Percentiles rank a stretch among this genome's conserved stretches.
These are phyloP conservation scores for Vararia minispora DNA, from an alignment of 768 basidiomycete genomes.

Conservation along the genomic window DNA sequence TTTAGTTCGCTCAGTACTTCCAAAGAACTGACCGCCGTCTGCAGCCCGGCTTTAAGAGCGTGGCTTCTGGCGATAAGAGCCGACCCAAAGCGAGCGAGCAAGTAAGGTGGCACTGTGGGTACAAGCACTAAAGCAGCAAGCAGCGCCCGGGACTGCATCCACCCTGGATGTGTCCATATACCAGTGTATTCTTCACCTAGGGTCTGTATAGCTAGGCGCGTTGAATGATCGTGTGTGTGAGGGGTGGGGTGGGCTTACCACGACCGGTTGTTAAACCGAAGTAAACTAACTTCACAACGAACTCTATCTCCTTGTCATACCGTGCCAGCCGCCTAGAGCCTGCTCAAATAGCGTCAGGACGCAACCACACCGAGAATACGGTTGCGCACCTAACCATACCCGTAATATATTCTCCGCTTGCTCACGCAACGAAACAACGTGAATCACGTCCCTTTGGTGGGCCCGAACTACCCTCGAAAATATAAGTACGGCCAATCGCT, in stretches of 20 bases:
- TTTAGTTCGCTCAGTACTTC: slow-evolving; percentile 59
- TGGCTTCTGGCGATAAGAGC: slow-evolving; percentile 24
- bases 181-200: slow-evolving; percentile 89
- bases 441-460: slow-evolving; percentile 74
- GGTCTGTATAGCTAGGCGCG: slow-evolving; percentile 54
- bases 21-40: slow-evolving; percentile 35
- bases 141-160: slow-evolving; percentile 32
- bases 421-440: slow-evolving; percentile 63
- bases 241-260: slow-evolving; percentile 31
- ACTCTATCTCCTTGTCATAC: slow-evolving; percentile 75
- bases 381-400: slow-evolving; percentile 58
- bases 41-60: slow-evolving; percentile 21
- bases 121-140: slow-evolving; percentile 53
- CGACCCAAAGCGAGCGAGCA: slow-evolving; percentile 39
- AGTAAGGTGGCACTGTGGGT: slow-evolving; percentile 53
- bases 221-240: slow-evolving; percentile 6
- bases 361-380: not conserved
- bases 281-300: slow-evolving; percentile 57
- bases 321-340: slow-evolving; percentile 71
- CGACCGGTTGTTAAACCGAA: slow-evolving; percentile 65
- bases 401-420: slow-evolving; percentile 66
- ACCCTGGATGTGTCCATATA: slow-evolving; percentile 42
- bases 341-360: slow-evolving; percentile 20
- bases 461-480: slow-evolving; percentile 50
- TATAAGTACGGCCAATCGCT: slow-evolving; percentile 10